Conservation (phyloP, 805 yeast species). For the Candida broadrunensis region DNA sequence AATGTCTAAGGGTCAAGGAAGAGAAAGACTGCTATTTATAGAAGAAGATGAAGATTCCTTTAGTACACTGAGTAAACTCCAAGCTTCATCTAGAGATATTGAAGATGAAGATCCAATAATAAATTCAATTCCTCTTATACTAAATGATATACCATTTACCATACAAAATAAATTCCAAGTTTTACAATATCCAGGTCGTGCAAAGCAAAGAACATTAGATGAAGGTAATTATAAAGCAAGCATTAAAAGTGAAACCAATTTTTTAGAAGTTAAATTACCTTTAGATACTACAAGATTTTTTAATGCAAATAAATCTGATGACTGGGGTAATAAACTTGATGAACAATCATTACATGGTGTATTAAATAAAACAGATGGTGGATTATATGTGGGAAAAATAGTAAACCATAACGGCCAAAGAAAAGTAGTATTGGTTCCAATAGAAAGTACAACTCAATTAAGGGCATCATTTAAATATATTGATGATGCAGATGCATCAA, state of each 20-base stretch:
- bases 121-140: slow-evolving; percentile 34
- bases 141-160: slow-evolving; percentile 21
- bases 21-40: slow-evolving; percentile 14
- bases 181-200: slow-evolving; percentile 54
- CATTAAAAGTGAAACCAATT: slow-evolving; percentile 58
- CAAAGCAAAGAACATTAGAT: slow-evolving; percentile 38
- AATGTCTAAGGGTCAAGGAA: neutral
- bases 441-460: slow-evolving; percentile 69
- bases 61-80: neutral
- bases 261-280: slow-evolving; percentile 76
- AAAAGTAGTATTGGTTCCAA: slow-evolving; percentile 60
- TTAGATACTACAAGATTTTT: slow-evolving; percentile 65
- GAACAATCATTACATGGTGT: slow-evolving; percentile 73
- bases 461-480: slow-evolving; percentile 80
- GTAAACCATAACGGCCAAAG: slow-evolving; percentile 6
- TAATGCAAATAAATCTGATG: slow-evolving; percentile 59
- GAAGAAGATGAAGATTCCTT: slow-evolving; percentile 19
- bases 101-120: slow-evolving; percentile 31
- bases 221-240: slow-evolving; percentile 39
- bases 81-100: slow-evolving; percentile 4
- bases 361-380: slow-evolving; percentile 50
- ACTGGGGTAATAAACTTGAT: slow-evolving; percentile 59
- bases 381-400: slow-evolving; percentile 33
- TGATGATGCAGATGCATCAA: slow-evolving; percentile 54
- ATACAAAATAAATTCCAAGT: slow-evolving; percentile 30